phyloP scores from a whole-genome alignment of 306 rosid species.

The Glycyrrhiza uralensis region DNA sequence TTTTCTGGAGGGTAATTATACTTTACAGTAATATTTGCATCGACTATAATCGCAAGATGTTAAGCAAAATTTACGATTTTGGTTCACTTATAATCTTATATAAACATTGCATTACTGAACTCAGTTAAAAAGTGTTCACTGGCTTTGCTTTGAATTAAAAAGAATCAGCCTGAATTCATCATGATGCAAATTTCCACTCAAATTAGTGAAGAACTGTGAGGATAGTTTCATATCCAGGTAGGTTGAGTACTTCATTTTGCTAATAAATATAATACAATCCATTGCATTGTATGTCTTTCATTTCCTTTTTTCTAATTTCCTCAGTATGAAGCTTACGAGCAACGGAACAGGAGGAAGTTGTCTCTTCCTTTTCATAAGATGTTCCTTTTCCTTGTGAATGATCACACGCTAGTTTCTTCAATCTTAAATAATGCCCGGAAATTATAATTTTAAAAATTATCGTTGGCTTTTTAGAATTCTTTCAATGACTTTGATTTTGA shows the following conservation, averaged over 20 bases:
- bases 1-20: not conserved
- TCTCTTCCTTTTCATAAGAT: not conserved
- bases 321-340: conserved; percentile 4
- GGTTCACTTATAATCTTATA: conserved; percentile 7
- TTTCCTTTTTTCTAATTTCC: not conserved
- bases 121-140: not conserved
- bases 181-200: not conserved
- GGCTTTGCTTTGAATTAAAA: not conserved
- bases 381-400: conserved; percentile 8
- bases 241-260: not conserved
- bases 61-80: not conserved
- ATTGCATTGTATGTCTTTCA: not conserved
- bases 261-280: not conserved
- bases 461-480: not conserved
- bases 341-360: not conserved
- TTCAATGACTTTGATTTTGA: not conserved
- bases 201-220: not conserved
- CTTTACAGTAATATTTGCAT: not conserved
- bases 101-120: not conserved
- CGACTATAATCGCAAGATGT: not conserved
- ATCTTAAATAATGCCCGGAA: not conserved
- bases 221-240: not conserved
- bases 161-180: not conserved
- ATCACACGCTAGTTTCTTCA: not conserved
- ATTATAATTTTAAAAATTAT: not conserved